Conservation (phyloP, 2,329 filamentous ascomycete genomes). For the Thelonectria olida region DNA sequence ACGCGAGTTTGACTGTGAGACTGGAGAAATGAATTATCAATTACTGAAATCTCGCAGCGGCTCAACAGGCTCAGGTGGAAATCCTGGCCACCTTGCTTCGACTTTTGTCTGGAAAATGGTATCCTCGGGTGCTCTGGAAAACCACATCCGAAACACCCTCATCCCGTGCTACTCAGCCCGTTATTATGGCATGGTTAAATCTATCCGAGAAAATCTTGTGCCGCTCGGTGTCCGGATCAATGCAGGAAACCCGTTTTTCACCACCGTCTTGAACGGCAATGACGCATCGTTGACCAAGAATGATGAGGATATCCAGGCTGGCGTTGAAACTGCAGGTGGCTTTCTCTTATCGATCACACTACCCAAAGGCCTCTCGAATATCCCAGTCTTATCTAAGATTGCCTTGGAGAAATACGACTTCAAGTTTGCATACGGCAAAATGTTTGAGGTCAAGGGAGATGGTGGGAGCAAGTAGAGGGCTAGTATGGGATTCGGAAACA, state of each 20-base stretch:
- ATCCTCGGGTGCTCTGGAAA: conserved; percentile 23
- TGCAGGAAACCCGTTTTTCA: conserved; percentile 24
- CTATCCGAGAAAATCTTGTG: conserved; percentile 26
- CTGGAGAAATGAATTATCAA: too few species aligned
- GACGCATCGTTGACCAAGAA: not conserved
- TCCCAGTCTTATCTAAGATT: not conserved
- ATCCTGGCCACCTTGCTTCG: conserved; percentile 1
- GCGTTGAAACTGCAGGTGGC: not conserved
- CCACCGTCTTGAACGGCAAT: too few species aligned
- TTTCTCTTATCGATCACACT: conserved; percentile 3
- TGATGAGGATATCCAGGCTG: too few species aligned
- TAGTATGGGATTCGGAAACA: conserved; percentile 2
- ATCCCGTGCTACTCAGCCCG: conserved; percentile 31
- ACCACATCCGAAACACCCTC: conserved; percentile 28
- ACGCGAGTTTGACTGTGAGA: not conserved
- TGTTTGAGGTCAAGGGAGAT: conserved; percentile 12
- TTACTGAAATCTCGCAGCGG: not conserved
- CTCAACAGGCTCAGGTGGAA: not conserved
- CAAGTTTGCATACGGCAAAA: conserved; percentile 13
- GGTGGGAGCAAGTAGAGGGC: not conserved
- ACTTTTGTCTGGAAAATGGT: conserved; percentile 29
- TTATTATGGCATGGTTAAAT: conserved; percentile 26
- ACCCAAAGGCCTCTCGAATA: not conserved
- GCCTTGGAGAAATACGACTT: not conserved
- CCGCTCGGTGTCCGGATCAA: conserved; percentile 29